Percentiles rank a stretch among this genome's conserved stretches.
Evolutionary conservation across 495 filamentous ascomycete genomes (phyloP).

Genomic region (Amphirosellinia nigrospora): DNA sequence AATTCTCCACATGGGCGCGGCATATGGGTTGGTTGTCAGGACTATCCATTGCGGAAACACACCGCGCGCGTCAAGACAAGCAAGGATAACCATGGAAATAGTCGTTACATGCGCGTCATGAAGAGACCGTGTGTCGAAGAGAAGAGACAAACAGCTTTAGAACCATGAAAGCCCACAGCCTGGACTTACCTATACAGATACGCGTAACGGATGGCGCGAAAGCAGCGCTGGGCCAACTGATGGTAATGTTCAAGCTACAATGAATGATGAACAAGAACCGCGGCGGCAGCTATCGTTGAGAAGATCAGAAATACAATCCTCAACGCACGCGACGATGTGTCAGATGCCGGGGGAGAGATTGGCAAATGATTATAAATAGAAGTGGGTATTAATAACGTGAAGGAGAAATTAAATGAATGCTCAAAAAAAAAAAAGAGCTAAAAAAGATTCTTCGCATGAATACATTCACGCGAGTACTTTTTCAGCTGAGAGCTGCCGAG

Average conservation of each 20-base stretch:
- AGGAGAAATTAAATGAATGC: slow-evolving; percentile 21
- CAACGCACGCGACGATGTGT: slow-evolving; percentile 3
- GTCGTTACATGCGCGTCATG: slow-evolving; percentile 9
- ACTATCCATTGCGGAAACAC: neutral
- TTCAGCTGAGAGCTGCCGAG: slow-evolving; percentile 27
- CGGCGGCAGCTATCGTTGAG: neutral
- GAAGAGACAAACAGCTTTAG: neutral
- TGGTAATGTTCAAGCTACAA: slow-evolving; percentile 7
- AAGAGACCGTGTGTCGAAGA: neutral
- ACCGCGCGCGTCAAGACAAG: slow-evolving; percentile 8
- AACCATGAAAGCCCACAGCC: neutral
- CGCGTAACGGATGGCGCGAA: neutral
- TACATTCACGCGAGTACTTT: slow-evolving; percentile 23
- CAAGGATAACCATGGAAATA: slow-evolving; percentile 25
- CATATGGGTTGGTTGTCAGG: slow-evolving; percentile 12
- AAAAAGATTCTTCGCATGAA: slow-evolving; percentile 29
- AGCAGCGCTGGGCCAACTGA: slow-evolving; percentile 1
- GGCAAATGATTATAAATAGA: slow-evolving; percentile 28
- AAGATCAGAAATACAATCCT: slow-evolving; percentile 18
- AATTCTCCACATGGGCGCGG: slow-evolving; percentile 21
- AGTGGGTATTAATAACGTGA: slow-evolving; percentile 20
- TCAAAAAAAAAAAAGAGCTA: neutral
- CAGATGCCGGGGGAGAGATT: neutral
- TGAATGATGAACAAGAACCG: slow-evolving; percentile 1
- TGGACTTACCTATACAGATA: neutral